Evolutionary conservation across 306 rosid species (phyloP).

Genomic region (Dalbergia oliveri): DNA sequence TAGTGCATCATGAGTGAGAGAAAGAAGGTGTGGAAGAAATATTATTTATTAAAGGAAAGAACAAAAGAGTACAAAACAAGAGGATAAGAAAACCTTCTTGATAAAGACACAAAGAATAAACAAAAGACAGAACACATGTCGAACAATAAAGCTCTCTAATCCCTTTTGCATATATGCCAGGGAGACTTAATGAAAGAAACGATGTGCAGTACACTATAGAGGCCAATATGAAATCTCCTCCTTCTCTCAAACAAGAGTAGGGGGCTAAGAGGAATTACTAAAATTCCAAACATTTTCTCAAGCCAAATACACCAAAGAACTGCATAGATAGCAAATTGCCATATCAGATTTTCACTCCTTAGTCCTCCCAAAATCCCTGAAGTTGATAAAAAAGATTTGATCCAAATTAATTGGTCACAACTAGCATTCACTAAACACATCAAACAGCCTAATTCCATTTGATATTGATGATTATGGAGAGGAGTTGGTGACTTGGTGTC

Average conservation of each 20-base stretch:
- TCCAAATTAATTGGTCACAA: not conserved
- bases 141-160: not conserved
- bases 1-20: too few relatives aligned
- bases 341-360: not conserved
- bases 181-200: not conserved
- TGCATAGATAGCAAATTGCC: not conserved
- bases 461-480: conserved; percentile 17
- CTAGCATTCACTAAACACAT: not conserved
- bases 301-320: not conserved
- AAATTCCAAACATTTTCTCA: not conserved
- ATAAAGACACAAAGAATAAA: not conserved
- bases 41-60: not conserved
- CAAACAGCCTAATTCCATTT: conserved; percentile 14
- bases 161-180: not conserved
- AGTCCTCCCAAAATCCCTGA: not conserved
- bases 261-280: conserved; percentile 5
- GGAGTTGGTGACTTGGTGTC: conserved; percentile 1
- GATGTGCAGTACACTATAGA: not conserved
- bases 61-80: not conserved
- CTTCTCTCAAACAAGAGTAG: not conserved
- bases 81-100: not conserved
- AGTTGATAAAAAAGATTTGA: conserved; percentile 1
- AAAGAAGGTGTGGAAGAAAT: too few relatives aligned
- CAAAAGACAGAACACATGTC: not conserved
- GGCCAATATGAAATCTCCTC: not conserved